Conservation (phyloP, 352 stramenopile genomes). For the Pythium folliculosum region DNA sequence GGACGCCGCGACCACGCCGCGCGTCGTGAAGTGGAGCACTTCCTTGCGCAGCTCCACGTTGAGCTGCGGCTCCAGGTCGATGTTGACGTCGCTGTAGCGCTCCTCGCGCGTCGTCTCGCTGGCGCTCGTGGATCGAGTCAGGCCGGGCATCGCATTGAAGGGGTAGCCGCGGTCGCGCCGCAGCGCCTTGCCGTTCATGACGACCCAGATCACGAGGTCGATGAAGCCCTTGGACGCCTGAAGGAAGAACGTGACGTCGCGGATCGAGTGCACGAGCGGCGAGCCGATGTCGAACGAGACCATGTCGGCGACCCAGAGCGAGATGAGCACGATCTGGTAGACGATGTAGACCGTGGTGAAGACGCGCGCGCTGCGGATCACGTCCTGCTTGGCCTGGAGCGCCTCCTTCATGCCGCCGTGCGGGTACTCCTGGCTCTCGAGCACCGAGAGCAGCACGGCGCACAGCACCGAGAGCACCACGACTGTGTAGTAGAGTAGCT, state of each 20-base stretch:
- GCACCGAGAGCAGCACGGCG: slow-evolving; percentile 58
- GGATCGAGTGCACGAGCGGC: slow-evolving; percentile 39
- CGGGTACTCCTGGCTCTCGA: slow-evolving; percentile 74
- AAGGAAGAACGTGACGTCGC: slow-evolving; percentile 66
- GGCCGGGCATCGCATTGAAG: not conserved
- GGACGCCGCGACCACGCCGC: slow-evolving; percentile 78
- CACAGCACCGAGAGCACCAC: slow-evolving; percentile 73
- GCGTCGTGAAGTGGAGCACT: slow-evolving; percentile 88
- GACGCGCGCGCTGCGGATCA: slow-evolving; percentile 78
- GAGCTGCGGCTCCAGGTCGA: slow-evolving; percentile 82
- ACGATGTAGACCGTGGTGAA: slow-evolving; percentile 81
- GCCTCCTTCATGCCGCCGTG: slow-evolving; percentile 79
- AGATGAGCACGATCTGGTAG: slow-evolving; percentile 85
- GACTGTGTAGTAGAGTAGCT: slow-evolving; percentile 76
- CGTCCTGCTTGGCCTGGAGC: slow-evolving; percentile 74
- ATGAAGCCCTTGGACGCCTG: slow-evolving; percentile 79
- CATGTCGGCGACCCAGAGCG: slow-evolving; percentile 71
- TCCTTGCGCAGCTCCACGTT: slow-evolving; percentile 87
- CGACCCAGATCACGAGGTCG: slow-evolving; percentile 84
- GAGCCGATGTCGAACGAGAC: slow-evolving; percentile 42
- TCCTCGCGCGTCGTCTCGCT: slow-evolving; percentile 32
- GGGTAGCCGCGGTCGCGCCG: not conserved
- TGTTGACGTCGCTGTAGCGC: slow-evolving; percentile 72
- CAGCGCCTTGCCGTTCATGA: slow-evolving; percentile 57
- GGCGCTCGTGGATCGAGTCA: slow-evolving; percentile 33